Evolutionary conservation across 148 eudicot genomes (phyloP), one percentile per base, ranked within the genome.

Genomic region (Chenopodium berlandieri): DNA sequence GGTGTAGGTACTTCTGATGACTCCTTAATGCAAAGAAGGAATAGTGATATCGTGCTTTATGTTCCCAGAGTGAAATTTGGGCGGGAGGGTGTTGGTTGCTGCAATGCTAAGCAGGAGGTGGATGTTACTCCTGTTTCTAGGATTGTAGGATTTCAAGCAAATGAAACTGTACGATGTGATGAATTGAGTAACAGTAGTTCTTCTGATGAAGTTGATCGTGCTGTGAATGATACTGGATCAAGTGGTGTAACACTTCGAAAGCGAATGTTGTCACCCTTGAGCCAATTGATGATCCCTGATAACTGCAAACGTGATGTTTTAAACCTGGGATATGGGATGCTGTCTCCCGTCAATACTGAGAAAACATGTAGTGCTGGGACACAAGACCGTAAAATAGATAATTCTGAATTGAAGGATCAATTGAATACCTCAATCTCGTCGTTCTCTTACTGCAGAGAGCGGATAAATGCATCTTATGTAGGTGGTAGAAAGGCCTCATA

Each of bases 261-360:
- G 80, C 85, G 89, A 44, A 75, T 93, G 87, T 75, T 93, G 77
- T 93, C 94, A 64, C 91, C 97, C 7, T 80, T 89, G 85, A 88
- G 75, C 78, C 78, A 63, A 73, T 78, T 86, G 85, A 76, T 85
- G 44, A 56, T 82, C 25, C 84, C 88, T 30, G 83, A 79, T 32
- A 72, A 83, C 76, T 85, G 88, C 66, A 79, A n/a, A 75, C 89
- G 88, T 80, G 88, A 90, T 87, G 73, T 78, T 87, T 78, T 88
- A 32, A 84, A 87, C 82, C 74, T 82, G 77, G 83, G 84, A 67
- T 58, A 76, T 71, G 85, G 70, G 58, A 27, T 27, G 50, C 37
- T 44, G 77, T 76, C 81, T 31, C 79, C 83, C 7, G 62, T 76
- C 14, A 44, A 0, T 0, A 72, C 65, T 69, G 82, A 77, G 34